Evolutionary conservation across 768 basidiomycete genomes (phyloP).

Genomic region (Cyclocybe cylindracea): DNA sequence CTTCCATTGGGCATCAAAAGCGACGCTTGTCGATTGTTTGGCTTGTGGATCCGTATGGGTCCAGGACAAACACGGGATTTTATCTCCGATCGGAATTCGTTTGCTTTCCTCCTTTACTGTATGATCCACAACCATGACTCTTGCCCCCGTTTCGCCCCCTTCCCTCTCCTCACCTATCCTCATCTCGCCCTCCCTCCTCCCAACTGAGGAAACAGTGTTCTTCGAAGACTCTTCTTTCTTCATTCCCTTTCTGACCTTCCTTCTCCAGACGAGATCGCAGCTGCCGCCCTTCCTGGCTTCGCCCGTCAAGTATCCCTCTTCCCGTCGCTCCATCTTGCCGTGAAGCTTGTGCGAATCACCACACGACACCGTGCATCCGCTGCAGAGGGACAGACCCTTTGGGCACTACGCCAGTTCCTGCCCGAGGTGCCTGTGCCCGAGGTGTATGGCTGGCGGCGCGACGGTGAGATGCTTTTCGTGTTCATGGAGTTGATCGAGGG

Average conservation of each 20-base stretch:
- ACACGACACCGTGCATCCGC: background rate
- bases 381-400: background rate
- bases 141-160: no score
- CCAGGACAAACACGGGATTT: no score
- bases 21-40: no score
- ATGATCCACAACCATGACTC: no score
- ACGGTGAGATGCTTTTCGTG: background rate
- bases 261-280: background rate
- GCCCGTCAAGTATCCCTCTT: background rate
- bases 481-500: conserved; percentile 7
- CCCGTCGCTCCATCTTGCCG: background rate
- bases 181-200: background rate
- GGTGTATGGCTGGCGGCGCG: conserved; percentile 2
- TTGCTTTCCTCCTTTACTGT: no score
- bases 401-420: background rate
- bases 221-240: background rate
- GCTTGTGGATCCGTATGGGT: no score
- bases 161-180: background rate
- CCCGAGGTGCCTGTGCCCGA: background rate
- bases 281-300: background rate
- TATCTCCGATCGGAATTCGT: no score
- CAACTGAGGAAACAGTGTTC: background rate
- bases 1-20: background rate
- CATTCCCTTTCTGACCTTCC: background rate
- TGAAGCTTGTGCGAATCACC: background rate